A percentile compares a stretch with the other conserved stretches of the same genome.
Conservation (phyloP, 2,329 filamentous ascomycete genomes). For the Magnaporthiopsis incrustans region DNA sequence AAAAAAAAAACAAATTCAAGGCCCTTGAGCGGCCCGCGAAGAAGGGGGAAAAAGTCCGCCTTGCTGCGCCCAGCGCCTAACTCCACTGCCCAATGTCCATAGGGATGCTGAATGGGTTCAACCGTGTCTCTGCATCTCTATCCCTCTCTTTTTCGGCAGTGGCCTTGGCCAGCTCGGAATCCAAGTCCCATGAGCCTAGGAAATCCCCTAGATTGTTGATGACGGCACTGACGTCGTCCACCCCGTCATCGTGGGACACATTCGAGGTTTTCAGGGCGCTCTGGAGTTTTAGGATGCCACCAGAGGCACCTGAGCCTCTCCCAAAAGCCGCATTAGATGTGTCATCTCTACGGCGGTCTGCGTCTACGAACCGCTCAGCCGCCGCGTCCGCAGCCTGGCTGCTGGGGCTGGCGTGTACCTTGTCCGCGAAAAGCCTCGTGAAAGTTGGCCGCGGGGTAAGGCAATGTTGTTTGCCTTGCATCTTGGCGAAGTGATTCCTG, state of each 20-base stretch:
- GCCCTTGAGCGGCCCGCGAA: neutral
- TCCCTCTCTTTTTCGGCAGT: conserved; percentile 12
- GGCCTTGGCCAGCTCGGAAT: conserved; percentile 26
- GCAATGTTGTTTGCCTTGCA: neutral
- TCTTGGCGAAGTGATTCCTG: conserved; percentile 5
- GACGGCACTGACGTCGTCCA: conserved; percentile 38
- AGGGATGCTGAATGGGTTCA: neutral
- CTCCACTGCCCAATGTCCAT: neutral
- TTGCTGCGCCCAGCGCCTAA: neutral
- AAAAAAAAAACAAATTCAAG: too few relatives aligned
- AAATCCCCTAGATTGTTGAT: conserved; percentile 38
- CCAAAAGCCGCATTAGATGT: neutral
- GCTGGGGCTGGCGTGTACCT: conserved; percentile 7
- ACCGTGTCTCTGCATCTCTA: conserved; percentile 7
- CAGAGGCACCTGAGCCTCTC: neutral
- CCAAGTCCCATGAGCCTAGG: conserved; percentile 29
- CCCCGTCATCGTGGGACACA: conserved; percentile 2
- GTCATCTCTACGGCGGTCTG: conserved; percentile 24
- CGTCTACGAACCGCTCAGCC: conserved; percentile 40
- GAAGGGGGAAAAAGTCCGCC: neutral
- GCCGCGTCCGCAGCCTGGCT: conserved; percentile 37
- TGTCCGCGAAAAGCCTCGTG: neutral
- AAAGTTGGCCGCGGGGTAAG: neutral
- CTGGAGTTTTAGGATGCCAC: neutral
- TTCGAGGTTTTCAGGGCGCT: neutral